Evolutionary conservation across 768 basidiomycete species (phyloP), one percentile per base, ranked within the genome.

Genomic region (Lanmaoa pseudosensibilis): DNA sequence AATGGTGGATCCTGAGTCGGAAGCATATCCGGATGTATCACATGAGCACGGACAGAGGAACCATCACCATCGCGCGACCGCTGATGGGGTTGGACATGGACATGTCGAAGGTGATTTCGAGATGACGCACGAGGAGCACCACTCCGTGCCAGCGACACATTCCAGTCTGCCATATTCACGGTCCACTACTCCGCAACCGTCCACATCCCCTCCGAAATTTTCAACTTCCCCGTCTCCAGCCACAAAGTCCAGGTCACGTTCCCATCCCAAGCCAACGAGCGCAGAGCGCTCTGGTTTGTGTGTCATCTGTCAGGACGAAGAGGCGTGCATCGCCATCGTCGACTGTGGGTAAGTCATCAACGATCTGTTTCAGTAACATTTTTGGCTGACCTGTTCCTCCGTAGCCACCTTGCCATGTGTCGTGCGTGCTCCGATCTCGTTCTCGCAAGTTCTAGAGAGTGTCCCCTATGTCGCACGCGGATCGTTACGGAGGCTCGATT

Each of bases 291-390:
- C 82, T 10, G 93, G 94, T 2, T 72, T 94, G 5, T 97, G 94
- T 69, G 91, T 96, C 0, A 82, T 97, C 11, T 97, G 94, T 66
- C 94, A 95, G 67, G 94, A 97, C 59, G 90, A 94, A 56, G 94
- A 96, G 60, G 94, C 94, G 0, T 94, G 90, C 61, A 90, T 97
- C 55, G 94, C 93, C 2, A 85, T 94, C 52, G 89, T 96, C 13
- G 94, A 97, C 72, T 97, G 94, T 82, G 94, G 94, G 88, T 92
- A 69, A 43, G 87, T 82, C 1, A 16, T 43, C 12, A 25, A 49
- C 41, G 27, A 34, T 33, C 59, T 34, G 37, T 48, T 40, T 38
- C 8, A 4, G 27, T 27, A 27, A n/a, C n/a, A n/a, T 4, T 53
- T 16, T 23, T 30, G 34, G 8, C 30, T 48, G 12, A 66, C 40